Percentiles rank a stretch among this genome's conserved stretches.
phyloP scores from a whole-genome alignment of 805 yeast species.

The Candida ortonii region DNA sequence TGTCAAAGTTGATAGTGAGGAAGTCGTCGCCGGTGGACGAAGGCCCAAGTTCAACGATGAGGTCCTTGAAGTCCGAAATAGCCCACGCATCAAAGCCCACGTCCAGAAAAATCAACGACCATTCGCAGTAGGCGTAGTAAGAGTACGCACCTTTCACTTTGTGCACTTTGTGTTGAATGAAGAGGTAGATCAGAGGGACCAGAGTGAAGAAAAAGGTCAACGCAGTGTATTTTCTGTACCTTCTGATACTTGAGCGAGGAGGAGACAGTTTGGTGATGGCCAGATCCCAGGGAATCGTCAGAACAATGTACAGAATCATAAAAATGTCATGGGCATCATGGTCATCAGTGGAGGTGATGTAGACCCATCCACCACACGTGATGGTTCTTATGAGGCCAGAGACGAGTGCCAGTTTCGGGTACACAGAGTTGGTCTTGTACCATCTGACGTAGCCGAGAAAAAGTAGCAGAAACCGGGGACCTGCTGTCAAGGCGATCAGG shows the following conservation, averaged over 20 bases:
- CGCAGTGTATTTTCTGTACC: constrained; percentile 52
- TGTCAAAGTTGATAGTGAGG: constrained; percentile 26
- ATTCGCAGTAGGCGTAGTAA: constrained; percentile 89
- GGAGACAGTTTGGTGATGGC: constrained; percentile 51
- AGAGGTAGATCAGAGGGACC: constrained; percentile 82
- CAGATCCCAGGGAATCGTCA: constrained; percentile 90
- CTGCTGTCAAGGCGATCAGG: constrained; percentile 87
- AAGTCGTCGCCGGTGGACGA: constrained; percentile 21
- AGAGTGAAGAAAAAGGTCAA: constrained; percentile 65
- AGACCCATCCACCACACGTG: constrained; percentile 98
- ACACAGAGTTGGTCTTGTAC: constrained; percentile 34
- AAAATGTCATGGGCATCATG: constrained; percentile 95
- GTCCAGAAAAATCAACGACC: constrained; percentile 84
- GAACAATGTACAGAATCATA: constrained; percentile 85
- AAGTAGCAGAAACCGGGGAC: constrained; percentile 78
- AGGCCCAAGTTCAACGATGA: constrained; percentile 48
- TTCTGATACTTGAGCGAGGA: constrained; percentile 45
- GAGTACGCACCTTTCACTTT: constrained; percentile 92
- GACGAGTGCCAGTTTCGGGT: constrained; percentile 43
- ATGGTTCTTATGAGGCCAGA: constrained; percentile 85
- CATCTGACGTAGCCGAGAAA: constrained; percentile 50
- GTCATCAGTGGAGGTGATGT: constrained; percentile 94
- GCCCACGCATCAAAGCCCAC: constrained; percentile 83
- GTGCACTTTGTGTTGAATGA: constrained; percentile 89
- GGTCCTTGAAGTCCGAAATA: constrained; percentile 59